These are phyloP conservation scores for Suhomyces sp. DNA, from an alignment of 805 yeast genomes.

Conservation along the genomic window DNA sequence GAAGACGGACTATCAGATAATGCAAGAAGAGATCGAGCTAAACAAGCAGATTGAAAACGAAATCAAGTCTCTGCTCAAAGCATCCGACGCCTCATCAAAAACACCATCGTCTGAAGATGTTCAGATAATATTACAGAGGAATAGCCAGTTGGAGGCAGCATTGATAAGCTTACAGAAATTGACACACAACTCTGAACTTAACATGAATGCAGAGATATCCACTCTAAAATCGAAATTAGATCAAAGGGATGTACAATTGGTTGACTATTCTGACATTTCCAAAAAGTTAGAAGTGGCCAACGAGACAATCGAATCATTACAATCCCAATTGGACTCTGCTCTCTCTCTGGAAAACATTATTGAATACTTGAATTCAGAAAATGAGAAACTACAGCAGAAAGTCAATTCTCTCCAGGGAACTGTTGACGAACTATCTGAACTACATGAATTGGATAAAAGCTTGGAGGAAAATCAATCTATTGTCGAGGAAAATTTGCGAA, in stretches of 20 bases:
- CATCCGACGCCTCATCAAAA: constrained; percentile 5
- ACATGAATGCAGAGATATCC: constrained; percentile 19
- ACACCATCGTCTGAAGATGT: constrained; percentile 16
- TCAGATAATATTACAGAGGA: constrained; percentile 25
- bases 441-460: constrained; percentile 49
- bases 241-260: constrained; percentile 30
- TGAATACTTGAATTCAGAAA: constrained; percentile 34
- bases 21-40: constrained; percentile 36
- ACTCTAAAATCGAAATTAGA: constrained; percentile 4
- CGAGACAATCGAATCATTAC: constrained; percentile 22
- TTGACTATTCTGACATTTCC: constrained; percentile 26
- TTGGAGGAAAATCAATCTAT: constrained; percentile 21
- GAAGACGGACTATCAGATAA: constrained; percentile 25
- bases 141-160: constrained; percentile 42
- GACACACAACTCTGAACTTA: constrained; percentile 23
- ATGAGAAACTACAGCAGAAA: constrained; percentile 32
- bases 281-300: constrained; percentile 20
- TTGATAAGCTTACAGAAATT: constrained; percentile 31
- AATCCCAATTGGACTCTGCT: constrained; percentile 31
- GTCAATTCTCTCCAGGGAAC: constrained; percentile 33
- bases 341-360: constrained; percentile 35
- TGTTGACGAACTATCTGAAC: constrained; percentile 46
- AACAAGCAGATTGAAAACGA: constrained; percentile 37
- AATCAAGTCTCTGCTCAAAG: constrained; percentile 15
- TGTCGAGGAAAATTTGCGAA: constrained; percentile 24